These are phyloP conservation scores for Pleurotus salmoneostramineus DNA, from an alignment of 768 basidiomycete species.

Conservation along the genomic window DNA sequence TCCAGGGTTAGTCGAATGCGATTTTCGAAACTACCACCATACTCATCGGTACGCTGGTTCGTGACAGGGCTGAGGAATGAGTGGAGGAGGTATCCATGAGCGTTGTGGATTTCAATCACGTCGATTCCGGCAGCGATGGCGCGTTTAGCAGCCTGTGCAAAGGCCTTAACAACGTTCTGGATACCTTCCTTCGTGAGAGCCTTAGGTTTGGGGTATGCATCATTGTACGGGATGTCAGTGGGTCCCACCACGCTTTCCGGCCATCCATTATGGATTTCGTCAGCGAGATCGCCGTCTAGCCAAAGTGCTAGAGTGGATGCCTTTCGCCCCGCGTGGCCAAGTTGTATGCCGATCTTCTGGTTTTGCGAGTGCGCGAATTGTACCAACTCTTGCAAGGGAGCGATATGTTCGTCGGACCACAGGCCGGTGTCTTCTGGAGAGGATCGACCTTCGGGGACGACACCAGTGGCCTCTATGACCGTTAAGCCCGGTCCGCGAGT, in stretches of 20 bases:
- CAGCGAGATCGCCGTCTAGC: constrained; percentile 35
- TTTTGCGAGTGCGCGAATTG: constrained; percentile 71
- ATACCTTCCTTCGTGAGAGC: constrained; percentile 57
- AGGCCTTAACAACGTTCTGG: constrained; percentile 51
- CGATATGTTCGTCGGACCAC: constrained; percentile 59
- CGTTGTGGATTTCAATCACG: constrained; percentile 59
- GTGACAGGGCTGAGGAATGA: constrained; percentile 55
- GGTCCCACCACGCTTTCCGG: constrained; percentile 55
- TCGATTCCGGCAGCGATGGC: constrained; percentile 59
- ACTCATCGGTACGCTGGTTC: constrained; percentile 65
- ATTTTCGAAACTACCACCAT: constrained; percentile 72
- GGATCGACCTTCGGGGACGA: constrained; percentile 60
- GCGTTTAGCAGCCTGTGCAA: constrained; percentile 44
- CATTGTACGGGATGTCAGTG: constrained; percentile 41
- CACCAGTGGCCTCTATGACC: constrained; percentile 64
- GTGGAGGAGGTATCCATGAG: constrained; percentile 58
- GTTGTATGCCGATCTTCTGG: constrained; percentile 70
- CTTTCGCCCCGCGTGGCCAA: constrained; percentile 78
- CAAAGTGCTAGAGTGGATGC: constrained; percentile 63
- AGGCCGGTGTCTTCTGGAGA: constrained; percentile 61
- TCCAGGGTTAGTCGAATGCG: constrained; percentile 59
- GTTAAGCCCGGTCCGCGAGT: constrained; percentile 53
- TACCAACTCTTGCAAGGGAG: constrained; percentile 43
- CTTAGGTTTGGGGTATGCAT: constrained; percentile 46
- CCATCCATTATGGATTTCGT: constrained; percentile 42